Conservation (phyloP, 2,329 filamentous ascomycete species). For the Plectosphaerella plurivora region DNA sequence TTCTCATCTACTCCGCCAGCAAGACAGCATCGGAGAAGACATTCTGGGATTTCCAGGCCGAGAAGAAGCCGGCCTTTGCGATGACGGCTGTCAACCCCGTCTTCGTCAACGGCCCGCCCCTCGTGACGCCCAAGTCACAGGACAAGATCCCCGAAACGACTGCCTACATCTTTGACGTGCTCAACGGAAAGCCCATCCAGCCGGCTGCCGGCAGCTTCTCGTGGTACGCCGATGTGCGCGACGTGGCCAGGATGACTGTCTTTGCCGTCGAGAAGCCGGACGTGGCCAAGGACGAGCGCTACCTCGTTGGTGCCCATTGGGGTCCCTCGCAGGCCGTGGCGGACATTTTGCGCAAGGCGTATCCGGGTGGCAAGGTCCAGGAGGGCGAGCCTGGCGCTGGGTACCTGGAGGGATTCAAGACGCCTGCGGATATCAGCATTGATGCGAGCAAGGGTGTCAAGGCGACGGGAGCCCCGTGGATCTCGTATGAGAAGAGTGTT, state of each 20-base stretch:
- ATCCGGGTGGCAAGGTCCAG: constrained; percentile 1
- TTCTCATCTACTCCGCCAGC: constrained; percentile 17
- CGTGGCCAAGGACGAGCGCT: constrained; percentile 1
- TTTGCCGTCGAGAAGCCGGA: constrained; percentile 4
- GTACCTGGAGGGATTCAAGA: not conserved
- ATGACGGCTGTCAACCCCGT: constrained; percentile 18
- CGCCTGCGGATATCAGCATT: constrained; percentile 3
- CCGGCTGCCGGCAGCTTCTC: not conserved
- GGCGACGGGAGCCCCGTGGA: constrained; percentile 3
- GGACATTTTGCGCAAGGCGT: constrained; percentile 5
- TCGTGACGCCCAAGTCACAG: constrained; percentile 13
- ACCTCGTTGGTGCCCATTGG: not conserved
- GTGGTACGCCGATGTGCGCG: constrained; percentile 9
- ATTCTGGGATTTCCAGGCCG: constrained; percentile 20
- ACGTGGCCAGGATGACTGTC: constrained; percentile 5
- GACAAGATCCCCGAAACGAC: not conserved
- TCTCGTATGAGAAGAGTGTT: constrained; percentile 6
- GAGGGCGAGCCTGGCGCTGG: constrained; percentile 7
- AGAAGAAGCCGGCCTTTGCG: constrained; percentile 17
- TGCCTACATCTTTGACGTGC: constrained; percentile 4
- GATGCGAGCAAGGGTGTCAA: constrained; percentile 10
- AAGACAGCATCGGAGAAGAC: constrained; percentile 21
- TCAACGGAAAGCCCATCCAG: constrained; percentile 1
- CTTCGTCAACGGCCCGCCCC: constrained; percentile 8
- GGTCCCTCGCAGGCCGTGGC: constrained; percentile 3